Evolutionary conservation across 305 asterid genomes (phyloP).

Genomic region (Coffea humblotiana): DNA sequence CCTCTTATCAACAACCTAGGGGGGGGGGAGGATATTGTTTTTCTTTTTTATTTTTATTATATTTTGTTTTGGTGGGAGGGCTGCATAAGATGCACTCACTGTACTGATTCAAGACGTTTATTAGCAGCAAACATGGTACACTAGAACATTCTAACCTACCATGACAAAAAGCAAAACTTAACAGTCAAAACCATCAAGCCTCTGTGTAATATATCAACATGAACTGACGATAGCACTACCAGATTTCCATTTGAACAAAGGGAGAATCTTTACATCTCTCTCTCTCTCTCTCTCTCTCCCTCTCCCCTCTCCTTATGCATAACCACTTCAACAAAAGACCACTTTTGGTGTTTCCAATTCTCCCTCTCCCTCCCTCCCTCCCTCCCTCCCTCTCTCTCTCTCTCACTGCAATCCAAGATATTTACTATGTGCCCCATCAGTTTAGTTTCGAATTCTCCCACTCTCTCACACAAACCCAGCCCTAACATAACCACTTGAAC

Average conservation of each 20-base stretch:
- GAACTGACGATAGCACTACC: neutral
- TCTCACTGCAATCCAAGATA: too few species aligned
- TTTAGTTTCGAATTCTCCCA: too few species aligned
- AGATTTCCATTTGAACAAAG: neutral
- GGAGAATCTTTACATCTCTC: too few species aligned
- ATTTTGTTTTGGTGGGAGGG: too few species aligned
- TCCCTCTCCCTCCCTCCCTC: neutral
- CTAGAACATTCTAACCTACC: neutral
- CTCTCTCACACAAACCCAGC: too few species aligned
- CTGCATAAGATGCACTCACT: neutral
- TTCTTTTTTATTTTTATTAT: too few species aligned
- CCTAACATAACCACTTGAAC: too few species aligned
- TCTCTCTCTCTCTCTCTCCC: too few species aligned
- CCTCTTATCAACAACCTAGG: neutral
- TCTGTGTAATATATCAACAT: neutral
- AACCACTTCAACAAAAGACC: neutral
- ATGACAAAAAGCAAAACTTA: neutral
- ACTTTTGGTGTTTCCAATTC: neutral
- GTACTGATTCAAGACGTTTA: neutral
- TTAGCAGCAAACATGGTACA: neutral
- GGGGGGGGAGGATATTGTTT: neutral
- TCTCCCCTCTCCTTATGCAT: too few species aligned
- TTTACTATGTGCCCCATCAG: too few species aligned
- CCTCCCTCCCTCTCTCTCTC: too few species aligned
- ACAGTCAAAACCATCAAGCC: neutral